Evolutionary conservation across 192 early-diverging fungal genomes (phyloP).

Genomic region (Rhizophlyctis rosea): DNA sequence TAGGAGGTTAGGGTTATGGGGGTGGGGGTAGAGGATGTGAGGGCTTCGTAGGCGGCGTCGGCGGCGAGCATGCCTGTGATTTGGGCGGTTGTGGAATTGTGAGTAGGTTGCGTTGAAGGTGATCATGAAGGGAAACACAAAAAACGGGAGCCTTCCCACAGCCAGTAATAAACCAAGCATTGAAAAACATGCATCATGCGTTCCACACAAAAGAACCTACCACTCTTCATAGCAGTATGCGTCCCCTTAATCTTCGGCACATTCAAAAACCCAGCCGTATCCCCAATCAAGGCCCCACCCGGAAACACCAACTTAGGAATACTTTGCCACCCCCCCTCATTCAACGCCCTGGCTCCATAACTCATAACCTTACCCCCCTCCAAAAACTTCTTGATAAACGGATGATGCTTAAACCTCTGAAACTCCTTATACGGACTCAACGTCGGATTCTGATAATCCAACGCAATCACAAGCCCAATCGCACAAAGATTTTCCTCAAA

Average conservation of each 20-base stretch:
- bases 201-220: slow-evolving; percentile 29
- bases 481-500: slow-evolving; percentile 85
- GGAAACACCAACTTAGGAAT: slow-evolving; percentile 93
- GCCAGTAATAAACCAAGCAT: neutral
- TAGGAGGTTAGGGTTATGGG: slow-evolving; percentile 75
- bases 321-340: slow-evolving; percentile 94
- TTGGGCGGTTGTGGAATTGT: neutral
- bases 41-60: slow-evolving; percentile 79
- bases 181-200: too few species aligned
- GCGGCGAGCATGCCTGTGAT: slow-evolving; percentile 78
- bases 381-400: slow-evolving; percentile 72
- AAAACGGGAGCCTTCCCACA: too few species aligned
- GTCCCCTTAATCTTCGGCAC: slow-evolving; percentile 99
- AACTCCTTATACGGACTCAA: slow-evolving; percentile 96
- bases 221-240: slow-evolving; percentile 98
- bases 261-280: slow-evolving; percentile 94
- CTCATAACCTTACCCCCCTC: slow-evolving; percentile 86
- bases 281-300: slow-evolving; percentile 93
- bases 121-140: slow-evolving; percentile 6
- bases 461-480: slow-evolving; percentile 84
- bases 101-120: neutral
- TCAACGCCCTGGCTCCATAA: slow-evolving; percentile 95
- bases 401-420: slow-evolving; percentile 94
- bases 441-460: slow-evolving; percentile 96
- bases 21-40: slow-evolving; percentile 48